Evolutionary conservation across 495 filamentous ascomycete genomes (phyloP), one percentile per base, ranked within the genome.

Genomic region (Aspergillus funiculosus): DNA sequence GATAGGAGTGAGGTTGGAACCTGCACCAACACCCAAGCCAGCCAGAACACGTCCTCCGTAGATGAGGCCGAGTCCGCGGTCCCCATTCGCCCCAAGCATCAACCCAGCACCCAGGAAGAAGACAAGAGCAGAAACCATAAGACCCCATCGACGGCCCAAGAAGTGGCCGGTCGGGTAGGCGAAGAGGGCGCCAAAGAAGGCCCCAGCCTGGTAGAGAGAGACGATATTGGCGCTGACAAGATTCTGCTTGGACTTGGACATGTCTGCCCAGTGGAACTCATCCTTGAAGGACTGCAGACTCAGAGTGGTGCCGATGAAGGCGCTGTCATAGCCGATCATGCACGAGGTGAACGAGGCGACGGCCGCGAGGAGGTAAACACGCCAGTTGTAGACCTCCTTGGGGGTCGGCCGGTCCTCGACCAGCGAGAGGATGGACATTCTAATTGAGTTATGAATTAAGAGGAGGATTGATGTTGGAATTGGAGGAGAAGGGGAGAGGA

Each of bases 11-110:
- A 87, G 71, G 18, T 85, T 77, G 5, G 85, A 88, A 14, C 79
- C 80, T 50, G 89, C 86, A 53, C 87, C 87, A 38, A 89, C 79
- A 45, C 80, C 84, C 28, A 92, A 54, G 42, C 87, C 87, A 41
- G 79, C 74, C 19, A 90, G 73, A 30, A 87, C 77, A 53, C 87
- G 81, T 10, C 87, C 87, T 40, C 70, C 75, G 75, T 82, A 76
- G 46, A 85, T 73, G 8, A 83, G 69, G 0, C 74, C 81, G 1
- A 88, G 59, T 11, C 82, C 83, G 22, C 76, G 70, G 4, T 72
- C 58, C 8, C 64, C 61, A 52, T 71, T 82, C 11, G 74, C 78
- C 39, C 76, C 80, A 7, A 83, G 64, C 74, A 80, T 82, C 14
- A 86, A 59, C 46, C 75, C 81, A 29, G 81, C 76, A 39, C 82